These are phyloP conservation scores for Edaphochlamys debaryana DNA, from an alignment of 139 green algal species.

Conservation along the genomic window DNA sequence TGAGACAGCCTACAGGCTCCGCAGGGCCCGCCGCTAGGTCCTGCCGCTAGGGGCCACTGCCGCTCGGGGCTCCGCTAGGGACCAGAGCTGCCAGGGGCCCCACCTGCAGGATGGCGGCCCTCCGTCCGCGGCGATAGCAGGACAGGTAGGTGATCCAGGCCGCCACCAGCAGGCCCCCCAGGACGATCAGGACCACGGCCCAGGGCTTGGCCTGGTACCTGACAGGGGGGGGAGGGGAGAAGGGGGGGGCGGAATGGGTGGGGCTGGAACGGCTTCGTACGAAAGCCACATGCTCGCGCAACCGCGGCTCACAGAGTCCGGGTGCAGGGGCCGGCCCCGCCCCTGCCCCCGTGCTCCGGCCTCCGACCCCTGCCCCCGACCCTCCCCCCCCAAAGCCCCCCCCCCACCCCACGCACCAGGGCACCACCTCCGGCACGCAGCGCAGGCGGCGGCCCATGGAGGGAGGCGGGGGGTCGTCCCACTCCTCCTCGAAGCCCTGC, in stretches of 20 bases:
- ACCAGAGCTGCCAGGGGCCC: too few species aligned
- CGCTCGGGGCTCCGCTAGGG: too few species aligned
- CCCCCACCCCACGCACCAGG: too few species aligned
- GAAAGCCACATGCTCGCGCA: not conserved
- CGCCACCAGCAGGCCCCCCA: conserved; percentile 13
- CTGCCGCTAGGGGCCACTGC: too few species aligned
- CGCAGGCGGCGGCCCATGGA: conserved; percentile 13
- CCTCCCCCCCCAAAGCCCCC: too few species aligned
- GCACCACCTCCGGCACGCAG: not conserved
- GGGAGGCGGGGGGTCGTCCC: not conserved
- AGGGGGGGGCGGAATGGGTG: not conserved
- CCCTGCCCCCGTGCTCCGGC: too few species aligned
- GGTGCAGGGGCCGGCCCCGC: not conserved
- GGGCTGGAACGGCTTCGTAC: not conserved
- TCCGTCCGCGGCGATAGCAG: conserved; percentile 35
- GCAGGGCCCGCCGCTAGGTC: too few species aligned
- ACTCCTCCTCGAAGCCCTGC: conserved; percentile 1
- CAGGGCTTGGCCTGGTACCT: conserved; percentile 17
- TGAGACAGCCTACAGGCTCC: too few species aligned
- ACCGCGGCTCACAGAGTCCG: not conserved
- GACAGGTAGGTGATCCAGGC: conserved; percentile 17
- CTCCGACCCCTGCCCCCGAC: too few species aligned
- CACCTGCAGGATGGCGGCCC: conserved; percentile 42
- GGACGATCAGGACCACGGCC: conserved; percentile 37
- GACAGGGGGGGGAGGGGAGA: not conserved